Evolutionary conservation across 2,329 filamentous ascomycete species (phyloP).

Genomic region (Aspergillus carbonarius): DNA sequence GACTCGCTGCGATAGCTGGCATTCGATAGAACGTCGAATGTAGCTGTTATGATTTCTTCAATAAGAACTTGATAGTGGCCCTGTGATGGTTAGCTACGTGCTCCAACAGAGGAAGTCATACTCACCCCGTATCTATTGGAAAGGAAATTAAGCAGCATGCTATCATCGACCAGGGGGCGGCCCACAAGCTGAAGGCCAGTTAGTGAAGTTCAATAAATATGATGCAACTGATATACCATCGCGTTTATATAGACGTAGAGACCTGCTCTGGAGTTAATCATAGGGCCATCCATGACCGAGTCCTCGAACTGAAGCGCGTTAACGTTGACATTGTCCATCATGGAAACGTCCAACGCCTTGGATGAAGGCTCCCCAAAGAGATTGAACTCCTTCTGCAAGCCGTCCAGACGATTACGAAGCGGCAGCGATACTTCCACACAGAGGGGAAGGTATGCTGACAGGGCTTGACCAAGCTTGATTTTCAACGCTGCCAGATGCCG

Average conservation of each 20-base stretch:
- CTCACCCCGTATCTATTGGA: constrained; percentile 78
- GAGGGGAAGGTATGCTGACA: constrained; percentile 42
- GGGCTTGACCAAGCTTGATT: constrained; percentile 37
- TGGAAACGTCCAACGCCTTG: constrained; percentile 44
- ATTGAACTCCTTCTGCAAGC: constrained; percentile 43
- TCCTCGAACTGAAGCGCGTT: constrained; percentile 54
- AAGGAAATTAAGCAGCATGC: constrained; percentile 73
- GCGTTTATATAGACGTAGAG: constrained; percentile 84
- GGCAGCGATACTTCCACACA: constrained; percentile 41
- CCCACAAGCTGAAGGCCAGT: constrained; percentile 65
- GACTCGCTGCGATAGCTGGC: constrained; percentile 71
- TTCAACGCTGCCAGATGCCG: constrained; percentile 30
- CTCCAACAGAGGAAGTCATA: neutral
- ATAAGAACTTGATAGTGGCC: constrained; percentile 75
- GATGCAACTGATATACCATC: constrained; percentile 54
- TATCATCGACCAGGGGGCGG: constrained; percentile 80
- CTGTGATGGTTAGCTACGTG: constrained; percentile 38
- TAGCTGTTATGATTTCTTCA: constrained; percentile 79
- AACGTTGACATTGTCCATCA: constrained; percentile 44
- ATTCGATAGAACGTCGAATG: constrained; percentile 88
- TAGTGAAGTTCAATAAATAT: constrained; percentile 23
- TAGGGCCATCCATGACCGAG: constrained; percentile 63
- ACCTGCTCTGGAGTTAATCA: constrained; percentile 74
- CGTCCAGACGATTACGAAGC: constrained; percentile 40
- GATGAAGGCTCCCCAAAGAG: constrained; percentile 43